phyloP scores from a whole-genome alignment of 2,329 filamentous ascomycete genomes.

The Monilinia vaccinii-corymbosi region DNA sequence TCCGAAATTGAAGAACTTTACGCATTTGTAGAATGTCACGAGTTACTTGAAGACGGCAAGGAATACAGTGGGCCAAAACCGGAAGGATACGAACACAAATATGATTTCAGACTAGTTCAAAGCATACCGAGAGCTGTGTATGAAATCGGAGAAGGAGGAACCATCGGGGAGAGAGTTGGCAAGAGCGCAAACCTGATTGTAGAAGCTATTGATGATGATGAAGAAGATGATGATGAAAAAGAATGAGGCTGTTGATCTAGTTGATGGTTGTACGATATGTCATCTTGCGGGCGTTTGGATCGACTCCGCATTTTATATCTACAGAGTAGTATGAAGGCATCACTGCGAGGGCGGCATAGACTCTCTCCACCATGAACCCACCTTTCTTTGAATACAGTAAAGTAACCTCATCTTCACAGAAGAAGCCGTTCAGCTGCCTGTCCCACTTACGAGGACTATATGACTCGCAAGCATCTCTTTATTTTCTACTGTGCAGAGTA shows the following conservation, averaged over 20 bases:
- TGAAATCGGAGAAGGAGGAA: conserved; percentile 55
- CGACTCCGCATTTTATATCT: not conserved
- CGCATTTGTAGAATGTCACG: conserved; percentile 90
- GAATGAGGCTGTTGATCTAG: not conserved
- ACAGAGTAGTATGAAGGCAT: not conserved
- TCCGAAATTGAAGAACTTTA: conserved; percentile 71
- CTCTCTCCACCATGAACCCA: not conserved
- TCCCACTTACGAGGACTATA: too few relatives aligned
- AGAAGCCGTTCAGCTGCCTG: too few relatives aligned
- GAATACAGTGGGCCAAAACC: conserved; percentile 37
- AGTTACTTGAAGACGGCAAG: conserved; percentile 42
- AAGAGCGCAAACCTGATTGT: conserved; percentile 83
- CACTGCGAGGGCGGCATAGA: conserved; percentile 4
- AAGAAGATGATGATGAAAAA: conserved; percentile 22
- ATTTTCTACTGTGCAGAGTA: not conserved
- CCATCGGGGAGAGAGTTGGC: conserved; percentile 65
- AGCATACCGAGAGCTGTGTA: conserved; percentile 79
- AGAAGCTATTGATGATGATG: conserved; percentile 48
- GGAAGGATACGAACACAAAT: conserved; percentile 66
- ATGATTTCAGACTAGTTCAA: conserved; percentile 76
- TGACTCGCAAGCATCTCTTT: not conserved
- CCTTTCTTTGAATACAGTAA: too few relatives aligned
- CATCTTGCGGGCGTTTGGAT: not conserved
- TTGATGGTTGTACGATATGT: not conserved
- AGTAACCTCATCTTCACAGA: too few relatives aligned